Conservation (phyloP, 2,329 filamentous ascomycete species). For the Plectosphaerella sp. region DNA sequence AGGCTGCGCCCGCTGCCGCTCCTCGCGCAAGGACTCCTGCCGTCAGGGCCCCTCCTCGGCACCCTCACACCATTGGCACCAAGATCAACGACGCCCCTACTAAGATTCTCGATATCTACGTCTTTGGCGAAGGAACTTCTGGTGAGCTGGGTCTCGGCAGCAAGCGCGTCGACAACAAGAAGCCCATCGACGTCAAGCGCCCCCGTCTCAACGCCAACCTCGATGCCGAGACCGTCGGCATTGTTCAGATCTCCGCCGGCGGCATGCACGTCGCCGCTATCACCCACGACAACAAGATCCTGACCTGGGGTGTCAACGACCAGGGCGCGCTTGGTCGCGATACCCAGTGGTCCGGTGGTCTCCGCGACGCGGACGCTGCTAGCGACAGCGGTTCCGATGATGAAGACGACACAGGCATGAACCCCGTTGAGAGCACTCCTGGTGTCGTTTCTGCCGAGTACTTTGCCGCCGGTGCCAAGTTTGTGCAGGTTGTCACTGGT, state of each 20-base stretch:
- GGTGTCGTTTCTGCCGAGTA: conserved; percentile 51
- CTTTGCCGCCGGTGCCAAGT: conserved; percentile 59
- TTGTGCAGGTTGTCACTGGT: conserved; percentile 62
- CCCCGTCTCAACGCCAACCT: conserved; percentile 66
- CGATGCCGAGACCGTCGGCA: conserved; percentile 49
- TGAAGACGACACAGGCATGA: conserved; percentile 61
- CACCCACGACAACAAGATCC: conserved; percentile 74
- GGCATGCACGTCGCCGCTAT: conserved; percentile 79
- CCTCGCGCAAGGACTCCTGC: conserved; percentile 31
- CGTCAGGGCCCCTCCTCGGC: conserved; percentile 11
- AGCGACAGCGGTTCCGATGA: conserved; percentile 26
- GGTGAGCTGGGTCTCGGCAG: conserved; percentile 79
- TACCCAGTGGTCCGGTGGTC: conserved; percentile 62
- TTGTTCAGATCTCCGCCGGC: conserved; percentile 73
- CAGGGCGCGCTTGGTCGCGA: conserved; percentile 75
- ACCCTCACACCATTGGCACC: conserved; percentile 12
- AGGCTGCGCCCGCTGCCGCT: conserved; percentile 61
- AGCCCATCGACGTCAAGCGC: conserved; percentile 67
- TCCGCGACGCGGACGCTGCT: conserved; percentile 50
- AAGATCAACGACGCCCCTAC: conserved; percentile 56
- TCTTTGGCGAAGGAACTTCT: conserved; percentile 75
- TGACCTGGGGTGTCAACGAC: conserved; percentile 87
- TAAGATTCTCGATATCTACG: conserved; percentile 65
- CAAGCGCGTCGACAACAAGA: conserved; percentile 54
- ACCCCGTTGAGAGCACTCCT: conserved; percentile 69